A percentile compares a stretch with the other conserved stretches of the same genome.
phyloP scores from a whole-genome alignment of 169 alveolate genomes.

The Plasmodium coatneyi region DNA sequence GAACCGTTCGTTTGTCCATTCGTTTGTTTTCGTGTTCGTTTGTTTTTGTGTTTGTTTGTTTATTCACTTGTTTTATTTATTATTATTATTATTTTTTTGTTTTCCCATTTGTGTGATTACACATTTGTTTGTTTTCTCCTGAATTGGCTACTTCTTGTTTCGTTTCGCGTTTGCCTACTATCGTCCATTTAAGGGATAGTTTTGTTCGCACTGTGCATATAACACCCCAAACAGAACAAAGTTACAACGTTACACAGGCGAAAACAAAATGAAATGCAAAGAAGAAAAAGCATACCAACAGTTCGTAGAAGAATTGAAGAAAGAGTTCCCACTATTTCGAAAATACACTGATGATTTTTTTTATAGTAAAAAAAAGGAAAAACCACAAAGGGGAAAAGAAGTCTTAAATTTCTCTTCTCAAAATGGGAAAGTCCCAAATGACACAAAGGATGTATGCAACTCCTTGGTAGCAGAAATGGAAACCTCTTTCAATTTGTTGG shows the following conservation, averaged over 20 bases:
- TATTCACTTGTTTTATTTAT: not conserved
- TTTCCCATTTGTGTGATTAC: not conserved
- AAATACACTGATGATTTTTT: conserved; percentile 52
- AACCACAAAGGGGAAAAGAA: not conserved
- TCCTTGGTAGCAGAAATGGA: conserved; percentile 51
- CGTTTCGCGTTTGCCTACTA: not conserved
- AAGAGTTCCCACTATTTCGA: conserved; percentile 42
- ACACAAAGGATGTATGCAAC: conserved; percentile 5
- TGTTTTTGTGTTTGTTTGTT: not conserved
- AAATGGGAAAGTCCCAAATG: not conserved
- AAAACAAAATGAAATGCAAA: conserved; percentile 36
- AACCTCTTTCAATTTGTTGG: conserved; percentile 15
- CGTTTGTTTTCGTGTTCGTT: not conserved
- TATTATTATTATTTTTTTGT: not conserved
- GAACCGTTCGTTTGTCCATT: not conserved
- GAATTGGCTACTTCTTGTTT: not conserved
- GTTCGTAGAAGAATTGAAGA: conserved; percentile 48
- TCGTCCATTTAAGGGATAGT: not conserved
- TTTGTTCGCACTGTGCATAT: not conserved
- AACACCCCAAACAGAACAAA: not conserved
- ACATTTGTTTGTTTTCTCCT: not conserved
- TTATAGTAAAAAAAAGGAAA: conserved; percentile 27
- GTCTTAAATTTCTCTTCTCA: not conserved
- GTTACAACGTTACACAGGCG: not conserved
- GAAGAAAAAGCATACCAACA: conserved; percentile 32